Evolutionary conservation across 805 yeast species (phyloP).

Genomic region (Candida berthetii): DNA sequence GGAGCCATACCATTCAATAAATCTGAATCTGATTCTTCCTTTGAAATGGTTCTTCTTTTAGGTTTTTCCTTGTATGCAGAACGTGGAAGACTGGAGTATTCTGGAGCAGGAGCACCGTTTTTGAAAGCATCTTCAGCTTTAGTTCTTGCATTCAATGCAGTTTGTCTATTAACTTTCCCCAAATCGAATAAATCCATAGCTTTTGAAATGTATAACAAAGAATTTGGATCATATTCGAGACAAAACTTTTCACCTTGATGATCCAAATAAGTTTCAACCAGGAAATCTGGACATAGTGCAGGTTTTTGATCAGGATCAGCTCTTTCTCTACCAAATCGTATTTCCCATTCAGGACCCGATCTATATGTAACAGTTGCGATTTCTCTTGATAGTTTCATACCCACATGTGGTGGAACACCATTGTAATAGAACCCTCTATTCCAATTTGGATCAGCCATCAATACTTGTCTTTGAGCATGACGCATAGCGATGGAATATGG

Average conservation of each 20-base stretch:
- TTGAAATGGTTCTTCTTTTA: slow-evolving; percentile 44
- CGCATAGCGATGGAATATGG: slow-evolving; percentile 93
- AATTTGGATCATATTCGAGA: slow-evolving; percentile 85
- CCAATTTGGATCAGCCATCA: slow-evolving; percentile 96
- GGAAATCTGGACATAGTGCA: slow-evolving; percentile 87
- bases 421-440: slow-evolving; percentile 84
- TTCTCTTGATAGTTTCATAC: slow-evolving; percentile 91
- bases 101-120: slow-evolving; percentile 19
- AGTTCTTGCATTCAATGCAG: slow-evolving; percentile 35
- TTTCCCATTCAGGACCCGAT: slow-evolving; percentile 97
- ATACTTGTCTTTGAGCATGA: slow-evolving; percentile 86
- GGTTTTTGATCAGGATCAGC: slow-evolving; percentile 76
- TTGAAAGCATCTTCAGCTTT: slow-evolving; percentile 27
- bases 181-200: slow-evolving; percentile 94
- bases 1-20: slow-evolving; percentile 58
- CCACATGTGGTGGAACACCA: slow-evolving; percentile 81
- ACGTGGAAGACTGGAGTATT: slow-evolving; percentile 14
- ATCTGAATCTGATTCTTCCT: slow-evolving; percentile 55
- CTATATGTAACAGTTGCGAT: slow-evolving; percentile 92
- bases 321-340: slow-evolving; percentile 82
- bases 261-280: slow-evolving; percentile 88
- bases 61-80: slow-evolving; percentile 34
- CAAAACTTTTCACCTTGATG: slow-evolving; percentile 96
- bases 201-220: slow-evolving; percentile 79
- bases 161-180: slow-evolving; percentile 40